phyloP scores from a whole-genome alignment of 495 filamentous ascomycete genomes.

The Podospora conica region DNA sequence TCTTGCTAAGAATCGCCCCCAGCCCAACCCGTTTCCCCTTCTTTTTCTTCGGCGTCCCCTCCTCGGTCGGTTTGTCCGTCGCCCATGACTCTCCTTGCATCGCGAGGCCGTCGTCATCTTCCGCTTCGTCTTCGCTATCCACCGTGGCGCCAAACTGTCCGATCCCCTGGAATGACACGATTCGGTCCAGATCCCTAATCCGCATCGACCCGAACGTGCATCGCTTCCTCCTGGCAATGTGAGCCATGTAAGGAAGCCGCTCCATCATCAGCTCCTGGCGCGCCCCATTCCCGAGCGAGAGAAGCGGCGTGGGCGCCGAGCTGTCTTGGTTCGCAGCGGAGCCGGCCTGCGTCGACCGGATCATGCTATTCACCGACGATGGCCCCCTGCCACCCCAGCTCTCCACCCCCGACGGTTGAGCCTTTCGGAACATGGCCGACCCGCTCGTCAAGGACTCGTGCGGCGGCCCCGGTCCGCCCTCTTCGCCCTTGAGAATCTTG shows the following conservation, averaged over 20 bases:
- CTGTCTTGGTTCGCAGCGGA: background rate
- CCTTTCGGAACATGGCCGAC: constrained; percentile 39
- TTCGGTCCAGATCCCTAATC: constrained; percentile 54
- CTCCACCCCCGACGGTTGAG: background rate
- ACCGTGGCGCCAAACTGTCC: constrained; percentile 20
- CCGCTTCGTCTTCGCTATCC: constrained; percentile 45
- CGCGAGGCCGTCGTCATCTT: constrained; percentile 30
- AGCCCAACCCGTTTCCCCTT: constrained; percentile 14
- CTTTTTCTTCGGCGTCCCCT: constrained; percentile 37
- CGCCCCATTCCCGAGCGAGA: constrained; percentile 54
- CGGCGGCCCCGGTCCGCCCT: constrained; percentile 19
- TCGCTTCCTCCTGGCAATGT: constrained; percentile 46
- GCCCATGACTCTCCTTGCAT: constrained; percentile 46
- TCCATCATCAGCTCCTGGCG: constrained; percentile 72
- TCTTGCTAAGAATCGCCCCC: constrained; percentile 24
- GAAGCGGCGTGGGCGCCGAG: constrained; percentile 24
- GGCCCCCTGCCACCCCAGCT: background rate
- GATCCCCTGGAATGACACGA: constrained; percentile 60
- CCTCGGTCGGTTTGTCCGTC: constrained; percentile 51
- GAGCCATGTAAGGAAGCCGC: constrained; percentile 75
- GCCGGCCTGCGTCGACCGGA: background rate
- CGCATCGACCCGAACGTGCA: constrained; percentile 22
- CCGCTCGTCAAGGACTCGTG: constrained; percentile 26
- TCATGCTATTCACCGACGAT: background rate
- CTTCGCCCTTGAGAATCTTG: constrained; percentile 46